Conservation (phyloP, 306 rosid species). For the Quercus parvula region DNA sequence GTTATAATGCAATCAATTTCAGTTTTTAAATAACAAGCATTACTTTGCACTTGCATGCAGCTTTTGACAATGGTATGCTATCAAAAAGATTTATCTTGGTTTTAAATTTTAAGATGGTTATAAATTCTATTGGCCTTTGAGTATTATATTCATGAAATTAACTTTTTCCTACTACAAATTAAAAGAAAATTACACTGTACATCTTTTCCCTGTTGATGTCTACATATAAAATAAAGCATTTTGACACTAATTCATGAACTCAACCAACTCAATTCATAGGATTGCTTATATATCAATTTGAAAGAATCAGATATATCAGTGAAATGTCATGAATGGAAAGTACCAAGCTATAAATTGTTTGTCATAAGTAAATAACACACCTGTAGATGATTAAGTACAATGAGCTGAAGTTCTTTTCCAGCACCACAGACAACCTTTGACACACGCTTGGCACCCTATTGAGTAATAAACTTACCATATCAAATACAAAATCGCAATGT, state of each 20-base stretch:
- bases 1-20: not conserved
- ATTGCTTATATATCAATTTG: not conserved
- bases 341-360: not conserved
- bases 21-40: not conserved
- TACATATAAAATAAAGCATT: not conserved
- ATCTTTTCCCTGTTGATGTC: not conserved
- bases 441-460: slow-evolving; percentile 85
- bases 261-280: not conserved
- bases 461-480: slow-evolving; percentile 30
- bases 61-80: not conserved
- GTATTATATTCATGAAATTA: not conserved
- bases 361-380: slow-evolving; percentile 30
- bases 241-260: not conserved
- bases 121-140: not conserved
- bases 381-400: slow-evolving; percentile 93
- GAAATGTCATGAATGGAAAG: slow-evolving; percentile 3
- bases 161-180: not conserved
- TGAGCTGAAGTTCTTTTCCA: slow-evolving; percentile 90
- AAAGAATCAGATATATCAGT: not conserved
- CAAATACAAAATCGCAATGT: slow-evolving; percentile 20
- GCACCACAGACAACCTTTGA: slow-evolving; percentile 84
- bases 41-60: not conserved
- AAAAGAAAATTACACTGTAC: not conserved
- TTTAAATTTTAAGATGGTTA: not conserved
- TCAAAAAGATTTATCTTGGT: not conserved